Evolutionary conservation across 1,284 basidiomycete species (phyloP).

Genomic region (Polyporus tsugae): DNA sequence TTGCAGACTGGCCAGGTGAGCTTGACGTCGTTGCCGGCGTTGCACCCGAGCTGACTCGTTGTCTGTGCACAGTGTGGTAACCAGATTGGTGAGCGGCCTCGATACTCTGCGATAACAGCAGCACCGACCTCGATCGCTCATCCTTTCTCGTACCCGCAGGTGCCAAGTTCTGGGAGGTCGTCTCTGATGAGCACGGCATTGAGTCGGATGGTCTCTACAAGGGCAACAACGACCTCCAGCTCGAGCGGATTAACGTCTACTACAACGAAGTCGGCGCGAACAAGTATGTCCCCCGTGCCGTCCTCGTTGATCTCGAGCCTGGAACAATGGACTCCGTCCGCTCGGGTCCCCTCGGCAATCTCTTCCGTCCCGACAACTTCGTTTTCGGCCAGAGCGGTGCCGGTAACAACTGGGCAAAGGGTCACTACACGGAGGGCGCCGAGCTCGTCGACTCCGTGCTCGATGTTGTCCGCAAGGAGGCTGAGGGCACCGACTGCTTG

Average conservation of each 20-base stretch:
- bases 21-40: slow-evolving; percentile 29
- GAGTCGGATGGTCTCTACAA: slow-evolving; percentile 92
- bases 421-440: slow-evolving; percentile 95
- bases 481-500: slow-evolving; percentile 91
- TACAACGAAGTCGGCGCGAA: slow-evolving; percentile 91
- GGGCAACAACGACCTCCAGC: slow-evolving; percentile 94
- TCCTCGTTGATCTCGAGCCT: slow-evolving; percentile 94
- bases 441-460: slow-evolving; percentile 95
- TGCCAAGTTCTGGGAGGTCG: slow-evolving; percentile 99
- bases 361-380: slow-evolving; percentile 97
- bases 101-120: slow-evolving; percentile 20
- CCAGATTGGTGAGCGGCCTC: slow-evolving; percentile 81
- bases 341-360: slow-evolving; percentile 82
- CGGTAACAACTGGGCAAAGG: slow-evolving; percentile 97
- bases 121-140: slow-evolving; percentile 28
- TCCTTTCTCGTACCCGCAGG: slow-evolving; percentile 51
- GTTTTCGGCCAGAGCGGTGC: slow-evolving; percentile 92
- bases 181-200: slow-evolving; percentile 98
- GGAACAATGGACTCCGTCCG: slow-evolving; percentile 97
- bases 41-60: slow-evolving; percentile 32
- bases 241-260: slow-evolving; percentile 97
- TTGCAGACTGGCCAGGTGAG: slow-evolving; percentile 94
- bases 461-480: slow-evolving; percentile 89
- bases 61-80: slow-evolving; percentile 82
- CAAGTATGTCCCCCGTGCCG: slow-evolving; percentile 97